These are phyloP conservation scores for Cytospora mali DNA, from an alignment of 2,329 filamentous ascomycete genomes.

Conservation along the genomic window DNA sequence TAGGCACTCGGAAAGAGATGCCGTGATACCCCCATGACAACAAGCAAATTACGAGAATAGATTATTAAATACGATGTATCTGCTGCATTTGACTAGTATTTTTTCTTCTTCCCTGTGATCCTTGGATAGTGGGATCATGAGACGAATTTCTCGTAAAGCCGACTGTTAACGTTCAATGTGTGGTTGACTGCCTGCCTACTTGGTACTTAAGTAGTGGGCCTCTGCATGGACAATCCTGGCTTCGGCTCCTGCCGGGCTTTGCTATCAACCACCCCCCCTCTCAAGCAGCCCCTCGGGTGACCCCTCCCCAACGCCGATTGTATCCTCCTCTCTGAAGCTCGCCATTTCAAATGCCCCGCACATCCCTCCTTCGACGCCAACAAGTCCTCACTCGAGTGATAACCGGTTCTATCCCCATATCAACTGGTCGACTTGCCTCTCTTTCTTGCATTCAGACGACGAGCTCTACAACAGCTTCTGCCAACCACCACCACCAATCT, in stretches of 20 bases:
- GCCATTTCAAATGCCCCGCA: constrained; percentile 49
- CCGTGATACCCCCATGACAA: constrained; percentile 12
- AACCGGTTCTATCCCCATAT: constrained; percentile 13
- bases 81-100: background rate
- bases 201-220: background rate
- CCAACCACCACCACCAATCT: constrained; percentile 6
- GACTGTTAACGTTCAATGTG: background rate
- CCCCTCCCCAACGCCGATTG: constrained; percentile 16
- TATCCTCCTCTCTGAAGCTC: constrained; percentile 17
- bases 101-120: background rate
- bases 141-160: background rate
- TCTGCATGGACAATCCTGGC: background rate
- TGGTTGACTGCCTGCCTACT: background rate
- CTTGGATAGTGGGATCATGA: background rate
- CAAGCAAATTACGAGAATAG: constrained; percentile 7
- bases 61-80: background rate
- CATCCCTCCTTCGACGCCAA: constrained; percentile 37
- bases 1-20: background rate
- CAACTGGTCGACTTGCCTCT: constrained; percentile 24
- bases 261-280: background rate
- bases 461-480: background rate
- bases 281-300: constrained; percentile 8
- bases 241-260: background rate
- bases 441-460: constrained; percentile 11
- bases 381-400: constrained; percentile 16